Base-by-base conservation (phyloP, 441 rosid genomes). In the Pelargonium fulgidum region DNA sequence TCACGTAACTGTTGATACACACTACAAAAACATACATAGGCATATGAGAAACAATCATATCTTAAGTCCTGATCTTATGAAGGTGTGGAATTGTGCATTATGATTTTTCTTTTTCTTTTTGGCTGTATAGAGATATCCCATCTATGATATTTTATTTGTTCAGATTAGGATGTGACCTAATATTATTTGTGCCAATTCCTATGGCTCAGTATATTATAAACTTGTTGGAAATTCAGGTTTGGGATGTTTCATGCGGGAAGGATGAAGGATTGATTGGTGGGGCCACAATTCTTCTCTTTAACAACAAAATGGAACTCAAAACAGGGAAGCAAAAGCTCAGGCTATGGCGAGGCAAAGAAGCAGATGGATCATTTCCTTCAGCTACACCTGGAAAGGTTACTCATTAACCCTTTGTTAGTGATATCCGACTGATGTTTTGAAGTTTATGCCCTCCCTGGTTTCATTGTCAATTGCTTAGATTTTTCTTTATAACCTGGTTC, bases 281-380 rank as follows among this genome's bases (percentile, higher is more conserved):
- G 65, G 97, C 99, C 29, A 89, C 96, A 2, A 80, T 92, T 71
- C 89, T 89, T 80, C 89, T 94, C 56, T 94, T 94, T 78, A 94
- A 85, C 81, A 87, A 80, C 71, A 94, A 94, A 75, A 82, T 76
- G 85, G 97, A 94, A 75, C 91, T 94, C 70, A 94, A 92, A 81
- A 90, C 97, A 0, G 99, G 98, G 71, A 92, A 92, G 78, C 97
- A 90, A 82, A 94, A 94, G 80, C 97, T 94, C 73, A 90, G 96
- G 80, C 96, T 94, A 52, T 90, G 97, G 93, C 87, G 73, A 62
- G 94, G 89, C 71, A 92, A 86, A 77, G 90, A 90, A 79, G 98
- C 98, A 2, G 96, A 92, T 80, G 99, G 99, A 61, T 87, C 99
- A 65, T 83, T 78, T 79, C 93, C 92, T 8, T 84, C 96, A 47